These are phyloP conservation scores for Fulvia fulva DNA, from an alignment of 2,329 filamentous ascomycete genomes.

Conservation along the genomic window DNA sequence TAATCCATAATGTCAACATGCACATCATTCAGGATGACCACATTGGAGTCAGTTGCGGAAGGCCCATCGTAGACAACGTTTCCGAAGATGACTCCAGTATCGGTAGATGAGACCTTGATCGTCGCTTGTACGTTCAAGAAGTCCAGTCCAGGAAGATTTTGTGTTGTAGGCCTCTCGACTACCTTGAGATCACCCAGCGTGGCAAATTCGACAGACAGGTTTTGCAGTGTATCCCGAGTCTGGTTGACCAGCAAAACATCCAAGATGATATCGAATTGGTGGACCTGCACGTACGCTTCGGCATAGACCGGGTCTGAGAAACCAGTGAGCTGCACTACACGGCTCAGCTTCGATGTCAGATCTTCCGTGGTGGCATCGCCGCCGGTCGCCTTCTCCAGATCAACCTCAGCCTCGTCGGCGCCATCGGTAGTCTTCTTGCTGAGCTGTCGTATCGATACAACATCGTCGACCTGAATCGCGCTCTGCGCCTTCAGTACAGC, in stretches of 20 bases:
- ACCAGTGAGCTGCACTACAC: constrained; percentile 93
- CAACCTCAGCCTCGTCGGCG: constrained; percentile 75
- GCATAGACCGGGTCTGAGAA: constrained; percentile 98
- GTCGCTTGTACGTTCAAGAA: constrained; percentile 98
- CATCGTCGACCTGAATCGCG: constrained; percentile 92
- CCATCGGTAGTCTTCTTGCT: constrained; percentile 89
- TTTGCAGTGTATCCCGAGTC: constrained; percentile 92
- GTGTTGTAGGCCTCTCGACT: constrained; percentile 90
- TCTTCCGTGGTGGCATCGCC: constrained; percentile 82
- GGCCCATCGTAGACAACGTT: constrained; percentile 97
- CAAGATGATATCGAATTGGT: constrained; percentile 97
- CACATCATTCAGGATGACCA: constrained; percentile 95
- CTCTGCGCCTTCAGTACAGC: constrained; percentile 89
- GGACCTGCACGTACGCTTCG: constrained; percentile 98
- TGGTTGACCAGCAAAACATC: constrained; percentile 97
- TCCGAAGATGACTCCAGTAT: constrained; percentile 97
- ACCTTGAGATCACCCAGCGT: constrained; percentile 97
- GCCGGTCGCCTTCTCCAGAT: constrained; percentile 90
- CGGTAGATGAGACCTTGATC: constrained; percentile 96
- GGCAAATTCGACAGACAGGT: constrained; percentile 96
- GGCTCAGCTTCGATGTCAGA: constrained; percentile 86
- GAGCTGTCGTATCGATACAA: constrained; percentile 86
- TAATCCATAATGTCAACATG: constrained; percentile 99
- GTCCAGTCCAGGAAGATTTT: constrained; percentile 91
- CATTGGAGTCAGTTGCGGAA: constrained; percentile 86